Percentiles rank a stretch among this genome's conserved stretches.
These are phyloP conservation scores for Porcisia hertigi DNA, from an alignment of 208 protist species.

Conservation along the genomic window DNA sequence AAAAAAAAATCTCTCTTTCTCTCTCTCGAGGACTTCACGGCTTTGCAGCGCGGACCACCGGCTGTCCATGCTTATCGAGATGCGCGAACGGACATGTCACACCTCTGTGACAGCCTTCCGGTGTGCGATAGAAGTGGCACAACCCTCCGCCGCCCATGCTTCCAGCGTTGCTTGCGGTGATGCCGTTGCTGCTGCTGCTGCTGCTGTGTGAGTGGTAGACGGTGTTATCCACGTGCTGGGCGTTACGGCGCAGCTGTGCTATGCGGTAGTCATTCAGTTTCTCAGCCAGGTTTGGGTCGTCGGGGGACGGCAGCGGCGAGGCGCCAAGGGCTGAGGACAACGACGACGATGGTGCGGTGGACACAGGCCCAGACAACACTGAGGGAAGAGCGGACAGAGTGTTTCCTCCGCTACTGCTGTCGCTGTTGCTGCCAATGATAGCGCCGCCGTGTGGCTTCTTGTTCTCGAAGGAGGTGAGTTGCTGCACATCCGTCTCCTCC, in stretches of 20 bases:
- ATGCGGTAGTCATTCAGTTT: slow-evolving; percentile 73
- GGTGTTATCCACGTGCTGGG: slow-evolving; percentile 63
- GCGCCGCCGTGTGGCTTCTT: not conserved
- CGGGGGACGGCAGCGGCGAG: slow-evolving; percentile 24
- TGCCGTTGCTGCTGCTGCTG: not conserved
- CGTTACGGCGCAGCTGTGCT: slow-evolving; percentile 70
- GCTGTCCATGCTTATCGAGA: slow-evolving; percentile 45
- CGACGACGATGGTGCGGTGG: not conserved
- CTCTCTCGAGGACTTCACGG: not conserved
- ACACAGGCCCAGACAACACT: slow-evolving; percentile 1
- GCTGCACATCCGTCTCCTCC: slow-evolving; percentile 33
- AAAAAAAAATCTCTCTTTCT: not conserved
- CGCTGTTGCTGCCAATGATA: slow-evolving; percentile 2
- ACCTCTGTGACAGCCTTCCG: slow-evolving; percentile 69
- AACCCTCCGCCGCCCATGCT: slow-evolving; percentile 1
- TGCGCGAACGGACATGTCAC: slow-evolving; percentile 69
- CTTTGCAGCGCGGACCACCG: slow-evolving; percentile 8
- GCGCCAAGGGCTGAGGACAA: not conserved
- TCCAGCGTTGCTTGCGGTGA: too few species aligned
- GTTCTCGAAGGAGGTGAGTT: slow-evolving; percentile 28
- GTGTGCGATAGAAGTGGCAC: slow-evolving; percentile 68
- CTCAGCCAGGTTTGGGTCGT: slow-evolving; percentile 32
- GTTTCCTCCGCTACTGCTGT: slow-evolving; percentile 11
- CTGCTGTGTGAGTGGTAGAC: slow-evolving; percentile 28
- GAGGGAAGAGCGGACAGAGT: slow-evolving; percentile 4